Evolutionary conservation across 2,329 filamentous ascomycete genomes (phyloP), one percentile per base, ranked within the genome.

Genomic region (Lachnellula hyalina): DNA sequence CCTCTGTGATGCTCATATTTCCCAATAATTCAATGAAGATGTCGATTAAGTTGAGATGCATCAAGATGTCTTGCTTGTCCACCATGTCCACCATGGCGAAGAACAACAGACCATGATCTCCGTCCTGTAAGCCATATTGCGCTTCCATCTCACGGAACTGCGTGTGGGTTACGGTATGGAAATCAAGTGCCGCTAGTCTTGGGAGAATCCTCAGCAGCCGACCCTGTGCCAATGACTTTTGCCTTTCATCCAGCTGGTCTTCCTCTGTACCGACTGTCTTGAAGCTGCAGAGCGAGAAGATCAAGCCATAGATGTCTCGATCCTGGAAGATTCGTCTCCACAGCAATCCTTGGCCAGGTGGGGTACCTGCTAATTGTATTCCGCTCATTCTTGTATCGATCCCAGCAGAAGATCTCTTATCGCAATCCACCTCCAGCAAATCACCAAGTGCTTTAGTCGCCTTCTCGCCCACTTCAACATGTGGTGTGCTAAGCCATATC

Each of bases 381-480:
- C 71, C 71, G 35, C 69, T 70, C 49, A 70, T 64, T 46, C 63
- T 61, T 19, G 59, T 52, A 40, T 60, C 54, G n/a, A 68, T 54
- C 3, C 51, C 57, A 48, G 61, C 56, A 40, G 62, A 63, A 28
- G 57, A 53, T 53, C 61, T 63, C n/a, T 55, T 54, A 53, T 76
- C 73, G 59, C 77, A 82, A 67, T 85, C 82, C 6, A 77, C 71
- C 49, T 82, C 77, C 4, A 85, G 73, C 36, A 85, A 65, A 59
- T 81, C 77, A 1, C 76, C 76, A 2, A 86, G 65, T 2, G 79
- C 75, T 49, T 70, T 73, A 1, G 72, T 73, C 2, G 76, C 80
- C 34, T 74, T 75, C 64, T 83, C 78, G 11, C 78, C 81, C 2
- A 84, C 80, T 51, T 77, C 77, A 5, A 82, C 78, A 42, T 80